Evolutionary conservation across 1,284 basidiomycete species (phyloP), one percentile per base, ranked within the genome.

Genomic region (Cryptococcus wingfieldii): DNA sequence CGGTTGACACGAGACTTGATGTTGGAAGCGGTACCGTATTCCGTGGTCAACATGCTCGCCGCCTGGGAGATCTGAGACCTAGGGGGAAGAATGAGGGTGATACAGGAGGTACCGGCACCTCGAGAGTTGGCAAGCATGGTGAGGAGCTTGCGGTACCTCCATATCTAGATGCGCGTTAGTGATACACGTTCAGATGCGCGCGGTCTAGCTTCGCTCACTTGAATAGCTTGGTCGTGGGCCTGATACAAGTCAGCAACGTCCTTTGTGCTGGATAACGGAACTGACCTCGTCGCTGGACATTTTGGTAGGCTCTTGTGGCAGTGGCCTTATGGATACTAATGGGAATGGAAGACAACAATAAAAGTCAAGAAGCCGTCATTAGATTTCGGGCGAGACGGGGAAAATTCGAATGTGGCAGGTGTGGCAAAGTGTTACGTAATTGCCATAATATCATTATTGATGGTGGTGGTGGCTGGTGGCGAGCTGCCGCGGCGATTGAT

Each of bases 1-100:
- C 95, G 86, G 81, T 98, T 98, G 72, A 99, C 95, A 62, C 96
- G 91, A 68, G 93, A 97, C 79, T 98, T 99, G 83, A 99, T 99
- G 81, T 98, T 98, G 62, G 93, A 96, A 16, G 93, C 93, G 10
- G 91, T 94, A 59, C 91, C 95, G 75, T 96, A 98, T 79, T 98
- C 95, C 76, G 96, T 92, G 56, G 95, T 98, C 74, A 98, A 84
- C 94, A 98, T 97, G 62, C 86, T 88, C 51, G 86, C 87, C 58
- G 89, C 86, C 66, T 94, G 88, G 48, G 94, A 94, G 75, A 98
- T 90, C 84, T 98, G 95, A 77, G 96, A 92, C 89, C 90, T 90
- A 53, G 95, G 94, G 25, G 94, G 94, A 57, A 97, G 84, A 77
- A 98, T 95, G 68, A 98, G 83, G 77, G 89, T 92, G 81, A 99